phyloP scores from a whole-genome alignment of 129 eudicot species.

The Tagetes patula region DNA sequence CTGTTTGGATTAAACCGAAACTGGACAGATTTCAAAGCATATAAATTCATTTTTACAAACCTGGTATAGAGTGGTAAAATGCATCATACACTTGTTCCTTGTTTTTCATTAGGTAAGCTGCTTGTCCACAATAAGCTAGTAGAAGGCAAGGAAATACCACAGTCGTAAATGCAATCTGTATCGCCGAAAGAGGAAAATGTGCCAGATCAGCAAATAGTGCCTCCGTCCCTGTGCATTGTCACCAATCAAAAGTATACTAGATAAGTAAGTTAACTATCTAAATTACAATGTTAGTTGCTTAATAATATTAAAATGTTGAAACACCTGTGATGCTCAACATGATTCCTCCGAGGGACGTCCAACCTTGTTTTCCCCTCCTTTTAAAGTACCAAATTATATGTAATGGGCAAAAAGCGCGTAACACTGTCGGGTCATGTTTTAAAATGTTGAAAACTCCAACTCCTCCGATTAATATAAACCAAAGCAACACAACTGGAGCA shows the following conservation, averaged over 20 bases:
- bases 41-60: constrained; percentile 23
- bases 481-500: constrained; percentile 70
- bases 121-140: constrained; percentile 84
- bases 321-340: constrained; percentile 80
- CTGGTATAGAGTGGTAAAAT: constrained; percentile 85
- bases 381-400: constrained; percentile 58
- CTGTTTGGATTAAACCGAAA: neutral
- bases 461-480: constrained; percentile 80
- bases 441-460: constrained; percentile 65
- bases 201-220: constrained; percentile 87
- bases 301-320: neutral
- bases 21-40: neutral
- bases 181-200: constrained; percentile 74
- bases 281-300: neutral
- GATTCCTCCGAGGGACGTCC: constrained; percentile 84
- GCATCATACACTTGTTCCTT: constrained; percentile 69
- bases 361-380: constrained; percentile 55
- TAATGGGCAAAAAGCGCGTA: constrained; percentile 68
- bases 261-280: constrained; percentile 21
- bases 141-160: constrained; percentile 89
- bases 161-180: constrained; percentile 74
- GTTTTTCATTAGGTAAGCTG: constrained; percentile 74
- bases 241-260: constrained; percentile 11
- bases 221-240: constrained; percentile 61
- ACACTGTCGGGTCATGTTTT: constrained; percentile 49